Evolutionary conservation across 306 rosid genomes (phyloP).

Genomic region (Castanea mollissima): DNA sequence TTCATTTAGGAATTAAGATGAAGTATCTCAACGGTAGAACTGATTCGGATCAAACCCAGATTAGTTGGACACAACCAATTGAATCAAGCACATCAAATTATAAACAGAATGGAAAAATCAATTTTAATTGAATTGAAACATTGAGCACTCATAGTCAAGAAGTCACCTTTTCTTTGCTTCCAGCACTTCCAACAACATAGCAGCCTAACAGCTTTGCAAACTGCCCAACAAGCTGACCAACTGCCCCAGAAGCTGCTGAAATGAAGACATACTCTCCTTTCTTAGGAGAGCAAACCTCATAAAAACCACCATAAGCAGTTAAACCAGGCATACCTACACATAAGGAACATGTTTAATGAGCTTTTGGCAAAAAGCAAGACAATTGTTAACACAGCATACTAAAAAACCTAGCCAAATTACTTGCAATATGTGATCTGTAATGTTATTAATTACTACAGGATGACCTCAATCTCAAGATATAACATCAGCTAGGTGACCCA

Average conservation of each 20-base stretch:
- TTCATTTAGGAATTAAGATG: neutral
- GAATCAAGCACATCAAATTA: too few species aligned
- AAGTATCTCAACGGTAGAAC: neutral
- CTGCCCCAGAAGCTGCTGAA: constrained; percentile 45
- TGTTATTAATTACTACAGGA: neutral
- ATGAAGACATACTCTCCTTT: constrained; percentile 38
- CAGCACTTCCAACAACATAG: constrained; percentile 45
- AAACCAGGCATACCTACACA: constrained; percentile 2
- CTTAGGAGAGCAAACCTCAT: constrained; percentile 35
- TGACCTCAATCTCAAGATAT: neutral
- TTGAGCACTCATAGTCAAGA: neutral
- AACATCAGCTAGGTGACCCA: too few species aligned
- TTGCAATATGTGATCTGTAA: neutral
- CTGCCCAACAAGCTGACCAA: constrained; percentile 49
- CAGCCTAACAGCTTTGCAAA: constrained; percentile 40
- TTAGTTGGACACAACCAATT: neutral
- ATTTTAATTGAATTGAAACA: neutral
- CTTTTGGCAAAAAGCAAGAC: neutral
- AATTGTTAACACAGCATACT: neutral
- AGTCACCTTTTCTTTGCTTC: constrained; percentile 37
- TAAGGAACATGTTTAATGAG: neutral
- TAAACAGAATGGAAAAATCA: neutral
- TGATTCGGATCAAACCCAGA: neutral
- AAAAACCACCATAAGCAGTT: constrained; percentile 34
- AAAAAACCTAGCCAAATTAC: neutral